phyloP scores from a whole-genome alignment of 164 flowering plant species.

The Vitis cinerea region DNA sequence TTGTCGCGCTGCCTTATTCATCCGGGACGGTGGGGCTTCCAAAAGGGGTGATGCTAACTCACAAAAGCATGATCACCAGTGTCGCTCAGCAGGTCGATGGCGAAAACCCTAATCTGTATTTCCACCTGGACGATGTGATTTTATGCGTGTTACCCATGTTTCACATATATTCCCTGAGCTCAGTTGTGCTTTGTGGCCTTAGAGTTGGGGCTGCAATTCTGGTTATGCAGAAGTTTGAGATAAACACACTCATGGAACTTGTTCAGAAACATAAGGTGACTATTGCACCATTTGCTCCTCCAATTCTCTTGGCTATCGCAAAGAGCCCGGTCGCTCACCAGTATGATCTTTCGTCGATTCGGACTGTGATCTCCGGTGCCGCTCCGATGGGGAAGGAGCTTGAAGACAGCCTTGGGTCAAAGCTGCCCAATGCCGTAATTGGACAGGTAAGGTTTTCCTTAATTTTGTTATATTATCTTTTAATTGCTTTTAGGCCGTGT shows the following conservation, averaged over 20 bases:
- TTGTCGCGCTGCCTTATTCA: slow-evolving; percentile 88
- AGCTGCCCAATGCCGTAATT: slow-evolving; percentile 71
- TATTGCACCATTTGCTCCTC: slow-evolving; percentile 80
- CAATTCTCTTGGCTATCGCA: slow-evolving; percentile 71
- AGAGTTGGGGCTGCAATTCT: slow-evolving; percentile 75
- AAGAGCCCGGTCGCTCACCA: slow-evolving; percentile 56
- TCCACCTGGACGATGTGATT: slow-evolving; percentile 61
- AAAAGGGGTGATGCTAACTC: slow-evolving; percentile 89
- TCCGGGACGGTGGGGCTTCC: slow-evolving; percentile 95
- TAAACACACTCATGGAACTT: slow-evolving; percentile 42
- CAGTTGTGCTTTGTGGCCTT: slow-evolving; percentile 70
- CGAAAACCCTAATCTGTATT: slow-evolving; percentile 76
- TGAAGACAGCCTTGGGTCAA: slow-evolving; percentile 66
- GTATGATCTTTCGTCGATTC: slow-evolving; percentile 69
- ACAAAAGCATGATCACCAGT: slow-evolving; percentile 72
- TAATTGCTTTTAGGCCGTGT: no score
- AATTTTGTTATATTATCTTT: no score
- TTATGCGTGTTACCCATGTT: slow-evolving; percentile 81
- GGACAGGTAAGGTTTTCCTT: slow-evolving; percentile 62
- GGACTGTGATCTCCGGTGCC: slow-evolving; percentile 73
- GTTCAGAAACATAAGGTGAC: slow-evolving; percentile 62
- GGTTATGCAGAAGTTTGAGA: slow-evolving; percentile 84
- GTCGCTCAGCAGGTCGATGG: slow-evolving; percentile 96
- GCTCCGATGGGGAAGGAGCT: slow-evolving; percentile 95
- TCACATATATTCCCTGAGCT: slow-evolving; percentile 82